A percentile compares a stretch with the other conserved stretches of the same genome.
Conservation (phyloP, 495 filamentous ascomycete species). For the Penicillium macrosclerotiorum region DNA sequence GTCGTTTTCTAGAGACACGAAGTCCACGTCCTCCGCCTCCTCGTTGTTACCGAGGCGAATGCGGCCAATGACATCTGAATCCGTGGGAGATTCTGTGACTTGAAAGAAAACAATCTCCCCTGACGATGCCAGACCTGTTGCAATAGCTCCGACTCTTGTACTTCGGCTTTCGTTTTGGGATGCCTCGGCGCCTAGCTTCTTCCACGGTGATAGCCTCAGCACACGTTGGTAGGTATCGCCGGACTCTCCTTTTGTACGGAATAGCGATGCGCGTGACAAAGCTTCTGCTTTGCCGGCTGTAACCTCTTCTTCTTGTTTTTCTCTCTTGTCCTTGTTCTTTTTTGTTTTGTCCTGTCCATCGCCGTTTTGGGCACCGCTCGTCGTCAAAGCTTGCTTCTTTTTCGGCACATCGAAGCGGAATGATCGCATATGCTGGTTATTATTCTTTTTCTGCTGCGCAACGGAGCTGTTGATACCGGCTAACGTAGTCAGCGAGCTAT, state of each 20-base stretch:
- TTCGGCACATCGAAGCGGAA: constrained; percentile 59
- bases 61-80: constrained; percentile 62
- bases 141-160: constrained; percentile 65
- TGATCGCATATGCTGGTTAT: constrained; percentile 85
- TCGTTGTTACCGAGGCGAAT: constrained; percentile 59
- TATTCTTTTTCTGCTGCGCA: constrained; percentile 65
- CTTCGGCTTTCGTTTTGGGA: constrained; percentile 4
- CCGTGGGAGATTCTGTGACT: constrained; percentile 52
- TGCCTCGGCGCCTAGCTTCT: constrained; percentile 34
- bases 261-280: constrained; percentile 59
- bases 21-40: constrained; percentile 82
- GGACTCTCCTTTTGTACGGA: constrained; percentile 52
- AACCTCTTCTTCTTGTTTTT: constrained; percentile 20
- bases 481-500: constrained; percentile 56
- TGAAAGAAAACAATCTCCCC: constrained; percentile 79
- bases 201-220: constrained; percentile 66
- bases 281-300: constrained; percentile 47
- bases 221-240: constrained; percentile 77
- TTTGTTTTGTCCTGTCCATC: constrained; percentile 16
- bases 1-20: constrained; percentile 51
- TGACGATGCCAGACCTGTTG: constrained; percentile 69
- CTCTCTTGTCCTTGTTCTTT: constrained; percentile 26
- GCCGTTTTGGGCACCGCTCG: neutral
- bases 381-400: constrained; percentile 13
- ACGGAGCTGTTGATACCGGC: constrained; percentile 86